Evolutionary conservation across 768 basidiomycete genomes (phyloP).

Genomic region (Mycena leptocephala): DNA sequence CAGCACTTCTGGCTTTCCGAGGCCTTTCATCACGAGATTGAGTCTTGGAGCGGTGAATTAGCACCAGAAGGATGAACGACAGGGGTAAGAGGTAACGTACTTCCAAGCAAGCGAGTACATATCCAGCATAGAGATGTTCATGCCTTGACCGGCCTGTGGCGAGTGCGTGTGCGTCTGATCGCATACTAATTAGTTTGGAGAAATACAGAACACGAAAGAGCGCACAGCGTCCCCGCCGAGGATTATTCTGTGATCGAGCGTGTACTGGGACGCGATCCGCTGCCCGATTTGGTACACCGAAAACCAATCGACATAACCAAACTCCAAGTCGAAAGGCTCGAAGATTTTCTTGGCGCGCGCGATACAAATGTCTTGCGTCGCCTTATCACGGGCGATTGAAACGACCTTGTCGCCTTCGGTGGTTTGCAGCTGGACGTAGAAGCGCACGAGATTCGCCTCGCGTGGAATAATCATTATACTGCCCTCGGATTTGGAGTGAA

Average conservation of each 20-base stretch:
- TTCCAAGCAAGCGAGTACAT: slow-evolving; percentile 38
- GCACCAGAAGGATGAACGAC: background rate
- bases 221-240: slow-evolving; percentile 57
- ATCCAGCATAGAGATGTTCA: slow-evolving; percentile 48
- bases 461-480: slow-evolving; percentile 70
- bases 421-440: slow-evolving; percentile 64
- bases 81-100: background rate
- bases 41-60: slow-evolving; percentile 7
- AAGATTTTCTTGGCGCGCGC: slow-evolving; percentile 42
- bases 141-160: slow-evolving; percentile 52
- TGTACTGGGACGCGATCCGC: slow-evolving; percentile 57
- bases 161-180: slow-evolving; percentile 41
- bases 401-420: slow-evolving; percentile 30
- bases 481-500: slow-evolving; percentile 63
- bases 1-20: slow-evolving; percentile 34
- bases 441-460: slow-evolving; percentile 62
- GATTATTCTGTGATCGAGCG: slow-evolving; percentile 53
- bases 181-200: background rate
- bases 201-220: background rate
- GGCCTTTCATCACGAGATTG: slow-evolving; percentile 37
- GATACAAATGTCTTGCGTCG: slow-evolving; percentile 35
- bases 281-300: slow-evolving; percentile 60
- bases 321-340: slow-evolving; percentile 42
- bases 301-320: slow-evolving; percentile 53
- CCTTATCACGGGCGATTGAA: slow-evolving; percentile 36